Percentiles rank a stretch among this genome's conserved stretches.
Conservation (phyloP, 169 alveolate species). For the Cyclospora cayetanensis region DNA sequence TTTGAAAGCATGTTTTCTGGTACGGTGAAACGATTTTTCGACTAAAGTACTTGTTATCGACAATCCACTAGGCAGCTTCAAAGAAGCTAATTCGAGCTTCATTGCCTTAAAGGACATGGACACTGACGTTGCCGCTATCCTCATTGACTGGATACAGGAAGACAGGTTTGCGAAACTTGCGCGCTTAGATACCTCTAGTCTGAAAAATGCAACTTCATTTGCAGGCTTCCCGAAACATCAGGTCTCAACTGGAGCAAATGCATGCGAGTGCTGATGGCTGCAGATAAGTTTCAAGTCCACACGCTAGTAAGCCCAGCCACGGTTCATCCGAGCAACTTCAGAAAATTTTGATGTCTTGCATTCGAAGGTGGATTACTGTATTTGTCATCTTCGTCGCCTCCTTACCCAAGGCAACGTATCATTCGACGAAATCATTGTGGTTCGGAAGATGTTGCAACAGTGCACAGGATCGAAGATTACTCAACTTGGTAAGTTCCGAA, state of each 20-base stretch:
- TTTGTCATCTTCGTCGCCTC: constrained; percentile 69
- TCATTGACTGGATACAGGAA: constrained; percentile 69
- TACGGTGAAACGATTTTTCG: background rate
- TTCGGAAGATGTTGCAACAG: constrained; percentile 67
- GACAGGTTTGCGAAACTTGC: constrained; percentile 44
- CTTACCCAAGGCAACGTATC: constrained; percentile 70
- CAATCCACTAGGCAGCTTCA: constrained; percentile 56
- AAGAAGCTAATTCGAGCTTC: constrained; percentile 65
- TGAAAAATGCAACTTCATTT: background rate
- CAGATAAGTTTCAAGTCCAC: constrained; percentile 67
- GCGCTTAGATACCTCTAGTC: background rate
- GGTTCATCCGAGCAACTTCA: background rate
- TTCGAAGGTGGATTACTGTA: constrained; percentile 65
- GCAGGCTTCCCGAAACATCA: constrained; percentile 67
- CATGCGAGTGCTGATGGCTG: constrained; percentile 66
- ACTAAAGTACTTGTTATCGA: background rate
- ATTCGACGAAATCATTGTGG: constrained; percentile 57
- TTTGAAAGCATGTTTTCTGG: constrained; percentile 70
- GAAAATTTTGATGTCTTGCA: too few relatives aligned
- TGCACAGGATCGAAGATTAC: constrained; percentile 51
- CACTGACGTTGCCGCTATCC: constrained; percentile 63
- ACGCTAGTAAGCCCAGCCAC: constrained; percentile 39
- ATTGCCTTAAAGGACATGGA: constrained; percentile 66
- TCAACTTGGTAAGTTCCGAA: constrained; percentile 54
- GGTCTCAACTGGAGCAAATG: constrained; percentile 64